A percentile compares a stretch with the other conserved stretches of the same genome.
These are phyloP conservation scores for Acanthochlamys bracteata DNA, from an alignment of 106 monocot genomes.

Conservation along the genomic window DNA sequence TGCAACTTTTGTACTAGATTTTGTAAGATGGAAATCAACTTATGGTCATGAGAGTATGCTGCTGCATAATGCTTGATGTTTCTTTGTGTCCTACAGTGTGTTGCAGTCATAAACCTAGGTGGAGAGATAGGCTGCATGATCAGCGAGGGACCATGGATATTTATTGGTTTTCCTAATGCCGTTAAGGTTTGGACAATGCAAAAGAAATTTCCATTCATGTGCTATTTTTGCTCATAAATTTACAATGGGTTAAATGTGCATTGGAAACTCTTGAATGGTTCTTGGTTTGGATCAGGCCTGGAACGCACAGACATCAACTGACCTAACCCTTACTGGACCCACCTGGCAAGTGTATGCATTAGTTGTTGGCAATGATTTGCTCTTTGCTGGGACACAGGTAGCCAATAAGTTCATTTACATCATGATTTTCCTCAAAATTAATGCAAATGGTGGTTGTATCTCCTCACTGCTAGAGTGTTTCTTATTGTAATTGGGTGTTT, in stretches of 20 bases:
- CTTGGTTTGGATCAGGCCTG: conserved; percentile 33
- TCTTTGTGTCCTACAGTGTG: conserved; percentile 38
- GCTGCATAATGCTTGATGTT: neutral
- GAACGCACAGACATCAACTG: conserved; percentile 51
- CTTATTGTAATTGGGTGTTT: neutral
- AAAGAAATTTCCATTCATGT: neutral
- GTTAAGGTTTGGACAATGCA: conserved; percentile 45
- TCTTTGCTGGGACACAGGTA: conserved; percentile 87
- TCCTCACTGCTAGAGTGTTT: too few species aligned
- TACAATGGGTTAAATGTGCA: neutral
- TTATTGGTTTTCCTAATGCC: conserved; percentile 71
- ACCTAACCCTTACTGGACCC: conserved; percentile 70
- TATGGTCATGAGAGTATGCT: neutral
- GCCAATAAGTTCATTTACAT: neutral
- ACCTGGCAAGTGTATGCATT: conserved; percentile 67
- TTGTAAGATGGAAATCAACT: neutral
- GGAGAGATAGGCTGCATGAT: conserved; percentile 94
- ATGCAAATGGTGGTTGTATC: neutral
- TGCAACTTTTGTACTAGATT: too few species aligned
- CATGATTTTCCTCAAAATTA: neutral
- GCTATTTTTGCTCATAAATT: neutral
- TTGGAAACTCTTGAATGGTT: neutral
- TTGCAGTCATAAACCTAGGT: conserved; percentile 50
- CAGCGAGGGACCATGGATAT: conserved; percentile 91
- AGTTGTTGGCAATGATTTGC: conserved; percentile 56